These are phyloP conservation scores for carrot (Daucus carota) DNA, from an alignment of 129 eudicot genomes.

Conservation along the genomic window DNA sequence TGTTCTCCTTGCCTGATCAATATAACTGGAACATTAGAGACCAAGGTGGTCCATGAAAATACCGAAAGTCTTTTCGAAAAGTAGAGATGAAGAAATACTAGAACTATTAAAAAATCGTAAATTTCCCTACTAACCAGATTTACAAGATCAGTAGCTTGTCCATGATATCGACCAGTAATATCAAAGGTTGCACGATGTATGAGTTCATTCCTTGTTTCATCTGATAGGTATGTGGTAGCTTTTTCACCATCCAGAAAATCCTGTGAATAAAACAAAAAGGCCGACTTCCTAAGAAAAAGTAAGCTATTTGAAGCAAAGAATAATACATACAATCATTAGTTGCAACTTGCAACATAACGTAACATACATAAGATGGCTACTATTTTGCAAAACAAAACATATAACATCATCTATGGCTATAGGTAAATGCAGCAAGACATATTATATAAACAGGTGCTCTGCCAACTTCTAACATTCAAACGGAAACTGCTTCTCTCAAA, in stretches of 20 bases:
- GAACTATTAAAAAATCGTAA: neutral
- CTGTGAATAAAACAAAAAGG: slow-evolving; percentile 24
- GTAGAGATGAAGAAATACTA: neutral
- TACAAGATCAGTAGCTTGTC: slow-evolving; percentile 64
- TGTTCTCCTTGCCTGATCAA: slow-evolving; percentile 63
- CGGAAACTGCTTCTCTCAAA: neutral
- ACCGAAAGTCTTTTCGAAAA: neutral
- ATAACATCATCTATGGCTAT: neutral
- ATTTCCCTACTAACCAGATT: slow-evolving; percentile 38
- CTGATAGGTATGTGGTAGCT: slow-evolving; percentile 51
- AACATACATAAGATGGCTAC: neutral
- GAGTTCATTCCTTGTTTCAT: slow-evolving; percentile 45
- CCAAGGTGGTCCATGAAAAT: neutral
- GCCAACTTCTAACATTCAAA: neutral
- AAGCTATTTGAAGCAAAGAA: neutral
- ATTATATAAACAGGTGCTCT: neutral
- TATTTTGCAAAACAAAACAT: neutral
- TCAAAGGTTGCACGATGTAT: slow-evolving; percentile 52
- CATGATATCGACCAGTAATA: slow-evolving; percentile 67
- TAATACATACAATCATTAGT: too few relatives aligned
- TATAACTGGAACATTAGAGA: slow-evolving; percentile 8
- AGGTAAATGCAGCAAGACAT: neutral
- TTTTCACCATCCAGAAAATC: slow-evolving; percentile 77
- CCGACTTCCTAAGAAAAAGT: neutral
- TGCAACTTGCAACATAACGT: too few relatives aligned